Evolutionary conservation across 2,329 filamentous ascomycete species (phyloP).

Genomic region (Monilinia fructigena): DNA sequence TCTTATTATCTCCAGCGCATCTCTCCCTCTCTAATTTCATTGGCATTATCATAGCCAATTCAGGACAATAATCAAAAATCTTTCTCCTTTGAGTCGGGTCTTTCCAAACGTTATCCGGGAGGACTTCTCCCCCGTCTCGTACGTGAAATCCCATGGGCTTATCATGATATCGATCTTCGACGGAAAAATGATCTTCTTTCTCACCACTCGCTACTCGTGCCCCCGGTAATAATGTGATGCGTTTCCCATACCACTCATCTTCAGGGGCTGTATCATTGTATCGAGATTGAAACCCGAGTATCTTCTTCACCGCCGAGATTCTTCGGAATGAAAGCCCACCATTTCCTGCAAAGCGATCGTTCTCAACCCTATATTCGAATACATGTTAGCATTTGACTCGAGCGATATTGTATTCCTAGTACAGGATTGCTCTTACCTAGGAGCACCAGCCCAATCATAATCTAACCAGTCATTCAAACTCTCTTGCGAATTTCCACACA

Average conservation of each 20-base stretch:
- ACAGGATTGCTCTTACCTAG: constrained; percentile 41
- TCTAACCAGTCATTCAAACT: constrained; percentile 37
- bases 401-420: constrained; percentile 24
- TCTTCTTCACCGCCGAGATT: constrained; percentile 49
- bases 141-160: constrained; percentile 57
- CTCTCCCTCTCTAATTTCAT: constrained; percentile 50
- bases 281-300: constrained; percentile 52
- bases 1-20: constrained; percentile 19
- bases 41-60: constrained; percentile 54
- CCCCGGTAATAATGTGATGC: constrained; percentile 49
- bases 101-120: constrained; percentile 50
- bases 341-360: constrained; percentile 48
- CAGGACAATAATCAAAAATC: constrained; percentile 57
- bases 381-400: background rate
- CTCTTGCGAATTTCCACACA: constrained; percentile 54
- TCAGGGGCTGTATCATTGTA: constrained; percentile 52
- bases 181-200: constrained; percentile 47
- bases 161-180: constrained; percentile 51
- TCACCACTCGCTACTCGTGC: constrained; percentile 48
- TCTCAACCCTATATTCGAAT: background rate
- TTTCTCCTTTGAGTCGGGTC: constrained; percentile 45
- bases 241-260: constrained; percentile 55
- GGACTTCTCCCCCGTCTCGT: constrained; percentile 45
- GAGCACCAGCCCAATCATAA: constrained; percentile 43
- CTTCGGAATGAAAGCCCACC: constrained; percentile 55